phyloP scores from a whole-genome alignment of 371 early-diverging fungal genomes.

The Synchytrium microbalum region DNA sequence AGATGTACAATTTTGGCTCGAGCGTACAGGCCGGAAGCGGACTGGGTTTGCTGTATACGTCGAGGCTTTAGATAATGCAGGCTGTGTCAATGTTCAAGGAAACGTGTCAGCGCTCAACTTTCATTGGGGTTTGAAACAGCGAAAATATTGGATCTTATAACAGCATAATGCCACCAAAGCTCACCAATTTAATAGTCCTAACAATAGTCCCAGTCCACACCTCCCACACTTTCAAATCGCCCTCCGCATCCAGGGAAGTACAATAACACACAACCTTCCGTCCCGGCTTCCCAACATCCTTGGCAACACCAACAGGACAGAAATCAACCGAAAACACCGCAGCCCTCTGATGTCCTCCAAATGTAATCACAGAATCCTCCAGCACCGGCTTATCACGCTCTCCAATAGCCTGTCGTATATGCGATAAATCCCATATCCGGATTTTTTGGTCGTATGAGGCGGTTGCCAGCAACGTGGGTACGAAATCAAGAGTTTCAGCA shows the following conservation, averaged over 20 bases:
- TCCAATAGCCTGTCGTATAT: neutral
- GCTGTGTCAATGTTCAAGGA: slow-evolving; percentile 1
- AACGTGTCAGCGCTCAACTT: no score
- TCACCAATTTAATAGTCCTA: slow-evolving; percentile 3
- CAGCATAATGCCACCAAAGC: no score
- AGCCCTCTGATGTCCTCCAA: neutral
- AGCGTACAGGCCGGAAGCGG: neutral
- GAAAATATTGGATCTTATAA: no score
- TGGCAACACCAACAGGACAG: slow-evolving; percentile 3
- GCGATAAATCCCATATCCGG: slow-evolving; percentile 1
- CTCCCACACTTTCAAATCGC: slow-evolving; percentile 2
- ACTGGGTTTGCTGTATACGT: neutral
- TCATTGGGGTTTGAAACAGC: no score
- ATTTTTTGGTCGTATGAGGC: neutral
- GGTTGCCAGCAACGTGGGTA: neutral
- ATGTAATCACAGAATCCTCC: neutral
- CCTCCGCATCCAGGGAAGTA: neutral
- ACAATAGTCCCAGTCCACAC: neutral
- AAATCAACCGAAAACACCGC: neutral
- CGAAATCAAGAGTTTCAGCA: slow-evolving; percentile 1
- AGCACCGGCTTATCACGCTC: neutral
- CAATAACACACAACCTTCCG: neutral
- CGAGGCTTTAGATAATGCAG: neutral
- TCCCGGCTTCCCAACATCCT: neutral
- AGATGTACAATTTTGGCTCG: neutral